Percentiles rank a stretch among this genome's conserved stretches.
Conservation (phyloP, 1,284 basidiomycete genomes). For the Trichosporon coremiiforme region DNA sequence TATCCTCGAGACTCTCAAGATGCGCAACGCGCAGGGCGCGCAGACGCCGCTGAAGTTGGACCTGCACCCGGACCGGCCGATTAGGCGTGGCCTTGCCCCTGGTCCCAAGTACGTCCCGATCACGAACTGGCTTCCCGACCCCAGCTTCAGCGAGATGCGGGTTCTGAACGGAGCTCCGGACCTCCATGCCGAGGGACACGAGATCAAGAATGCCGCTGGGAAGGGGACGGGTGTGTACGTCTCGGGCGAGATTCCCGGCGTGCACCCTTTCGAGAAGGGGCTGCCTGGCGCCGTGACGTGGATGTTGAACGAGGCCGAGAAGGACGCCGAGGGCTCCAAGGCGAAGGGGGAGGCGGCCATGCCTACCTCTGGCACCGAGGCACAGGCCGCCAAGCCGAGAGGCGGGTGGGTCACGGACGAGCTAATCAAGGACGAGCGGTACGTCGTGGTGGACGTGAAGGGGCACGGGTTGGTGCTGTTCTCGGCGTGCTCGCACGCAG, state of each 20-base stretch:
- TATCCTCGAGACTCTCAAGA: conserved; percentile 64
- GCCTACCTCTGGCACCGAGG: not conserved
- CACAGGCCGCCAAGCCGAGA: not conserved
- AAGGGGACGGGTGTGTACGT: conserved; percentile 69
- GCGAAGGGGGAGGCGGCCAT: not conserved
- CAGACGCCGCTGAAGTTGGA: conserved; percentile 63
- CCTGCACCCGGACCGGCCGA: conserved; percentile 72
- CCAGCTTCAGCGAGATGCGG: conserved; percentile 68
- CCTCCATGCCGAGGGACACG: conserved; percentile 64
- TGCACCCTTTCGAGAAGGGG: conserved; percentile 69
- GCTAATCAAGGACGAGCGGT: conserved; percentile 79
- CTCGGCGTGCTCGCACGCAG: conserved; percentile 82
- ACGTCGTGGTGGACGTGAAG: conserved; percentile 70
- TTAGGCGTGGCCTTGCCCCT: conserved; percentile 70
- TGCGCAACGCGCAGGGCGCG: conserved; percentile 28
- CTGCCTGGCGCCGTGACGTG: conserved; percentile 69
- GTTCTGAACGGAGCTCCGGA: conserved; percentile 64
- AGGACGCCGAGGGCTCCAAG: not conserved
- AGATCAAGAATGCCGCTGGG: conserved; percentile 67
- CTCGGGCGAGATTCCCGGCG: conserved; percentile 74
- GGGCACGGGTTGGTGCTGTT: conserved; percentile 79
- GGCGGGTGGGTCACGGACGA: conserved; percentile 65
- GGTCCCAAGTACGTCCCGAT: conserved; percentile 64
- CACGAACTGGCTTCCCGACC: conserved; percentile 67
- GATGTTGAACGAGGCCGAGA: conserved; percentile 56